Evolutionary conservation across 108 stramenopile species (phyloP), one percentile per base, ranked within the genome.

Genomic region (Fistulifera pelliculosa): DNA sequence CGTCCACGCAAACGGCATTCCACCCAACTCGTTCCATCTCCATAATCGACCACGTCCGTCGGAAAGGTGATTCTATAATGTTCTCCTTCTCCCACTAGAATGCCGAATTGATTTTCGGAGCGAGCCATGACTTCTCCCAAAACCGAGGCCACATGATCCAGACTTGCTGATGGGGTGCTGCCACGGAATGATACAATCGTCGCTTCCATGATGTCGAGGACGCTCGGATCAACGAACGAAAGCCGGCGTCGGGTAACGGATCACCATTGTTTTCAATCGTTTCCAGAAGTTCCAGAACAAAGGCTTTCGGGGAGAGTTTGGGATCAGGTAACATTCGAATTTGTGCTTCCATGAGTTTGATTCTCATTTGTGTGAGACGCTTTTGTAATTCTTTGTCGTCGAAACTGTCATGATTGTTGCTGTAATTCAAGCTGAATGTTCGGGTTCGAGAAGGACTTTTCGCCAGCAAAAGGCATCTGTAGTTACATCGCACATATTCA

Each of bases 81-180:
- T 13, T 79, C 79, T 5, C 28, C 44, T 2, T 64, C 71, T 11
- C 66, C 71, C 1, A 80, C 70, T 15, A 88, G 54, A n/a, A 88
- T 88, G 3, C 65, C 82, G 64, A 81, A 88, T 60, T 88, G 86
- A 67, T 81, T 81, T 38, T 70, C 55, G 5, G 64, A 38, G 31
- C 80, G 61, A 28, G 61, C 67, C 47, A 87, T 65, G 1, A 72
- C 67, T 17, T 38, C 28, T n/a, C 66, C 54, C 54, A 87, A 58
- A 12, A 75, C 69, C 10, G 64, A 40, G 14, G 53, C 68, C 15
- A 82, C 43, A 22, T 67, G 24, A 26, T 62, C 68, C 13, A 52
- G 56, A 1, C 48, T 54, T 2, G 56, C 64, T 13, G 60, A 64
- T 13, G n/a, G 7, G 73, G 68, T 16, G 76, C 75, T 14, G 73